Conservation (phyloP, 1,139 yeast species). For the Suhomyces ambrosiae region DNA sequence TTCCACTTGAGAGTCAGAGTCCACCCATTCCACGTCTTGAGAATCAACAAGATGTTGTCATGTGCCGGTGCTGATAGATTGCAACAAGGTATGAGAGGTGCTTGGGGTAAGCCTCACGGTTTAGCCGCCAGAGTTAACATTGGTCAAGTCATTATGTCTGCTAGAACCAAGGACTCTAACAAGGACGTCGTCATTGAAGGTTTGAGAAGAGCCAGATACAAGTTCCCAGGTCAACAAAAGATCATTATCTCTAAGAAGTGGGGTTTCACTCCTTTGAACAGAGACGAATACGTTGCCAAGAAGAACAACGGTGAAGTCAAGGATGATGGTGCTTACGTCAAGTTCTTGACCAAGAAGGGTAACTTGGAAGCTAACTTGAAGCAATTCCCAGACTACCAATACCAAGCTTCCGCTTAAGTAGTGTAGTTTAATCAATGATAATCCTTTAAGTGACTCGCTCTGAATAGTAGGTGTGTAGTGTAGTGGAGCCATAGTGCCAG, state of each 20-base stretch:
- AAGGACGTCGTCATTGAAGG: constrained; percentile 97
- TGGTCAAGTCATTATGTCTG: constrained; percentile 98
- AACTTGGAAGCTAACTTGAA: constrained; percentile 87
- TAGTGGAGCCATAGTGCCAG: too few relatives aligned
- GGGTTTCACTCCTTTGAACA: constrained; percentile 99
- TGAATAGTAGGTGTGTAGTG: too few relatives aligned
- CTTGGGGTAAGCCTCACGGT: constrained; percentile 99
- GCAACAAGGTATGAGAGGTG: constrained; percentile 99
- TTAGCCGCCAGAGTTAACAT: constrained; percentile 98
- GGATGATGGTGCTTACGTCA: constrained; percentile 99
- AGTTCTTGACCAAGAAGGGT: constrained; percentile 97
- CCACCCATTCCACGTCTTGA: constrained; percentile 99
- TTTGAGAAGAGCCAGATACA: constrained; percentile 99
- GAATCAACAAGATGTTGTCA: constrained; percentile 99
- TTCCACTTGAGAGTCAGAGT: constrained; percentile 99
- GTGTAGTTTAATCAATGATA: constrained; percentile 12
- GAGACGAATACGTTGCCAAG: constrained; percentile 93
- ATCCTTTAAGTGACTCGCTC: constrained; percentile 1
- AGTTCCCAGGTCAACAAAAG: constrained; percentile 99
- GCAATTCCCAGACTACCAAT: constrained; percentile 92
- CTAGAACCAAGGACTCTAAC: constrained; percentile 98
- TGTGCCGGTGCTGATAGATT: constrained; percentile 99
- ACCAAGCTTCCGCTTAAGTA: constrained; percentile 39
- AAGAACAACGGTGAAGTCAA: constrained; percentile 97
- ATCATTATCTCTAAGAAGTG: constrained; percentile 98